Base-by-base conservation (phyloP, 164 flowering plant genomes). In the Magnolia sinica region DNA sequence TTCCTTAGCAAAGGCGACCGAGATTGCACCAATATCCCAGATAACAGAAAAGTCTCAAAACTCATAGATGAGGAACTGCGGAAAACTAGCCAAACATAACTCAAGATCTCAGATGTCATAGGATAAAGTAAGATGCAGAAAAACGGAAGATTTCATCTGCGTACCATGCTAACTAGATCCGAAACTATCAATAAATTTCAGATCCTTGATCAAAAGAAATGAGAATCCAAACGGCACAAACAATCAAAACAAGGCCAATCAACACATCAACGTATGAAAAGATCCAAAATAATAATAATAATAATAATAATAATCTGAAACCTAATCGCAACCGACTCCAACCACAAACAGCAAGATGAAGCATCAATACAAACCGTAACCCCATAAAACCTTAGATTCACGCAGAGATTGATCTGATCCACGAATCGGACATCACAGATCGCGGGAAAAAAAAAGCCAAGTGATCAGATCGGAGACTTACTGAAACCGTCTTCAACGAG, bases 401-500 rank as follows among this genome's bases (percentile, higher is more conserved):
- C 37, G 7, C 27, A 24, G 45, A 67, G 37, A 67, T 68, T 8
- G 71, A 68, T 68, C 71, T 7, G 5, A 68, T 24, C 61, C 71
- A 68, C n/a, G 0, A 14, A 31, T 27, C 7, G 1, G 18, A 31
- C 2, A 31, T 10, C 16, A 68, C 11, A 68, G 18, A 68, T 14
- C 1, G 50, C 13, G 11, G 2, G 61, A 4, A 7, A 10, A 55
- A 55, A 16, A 55, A 55, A 4, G 61, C 18, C 16, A 16, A 55
- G 18, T 2, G 61, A 55, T 55, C 61, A 10, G 61, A 16, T 55
- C 16, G 18, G 61, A 5, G 45, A 73, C 76, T 49, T 73, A 76
- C 82, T 76, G 82, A 80, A 80, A 37, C 82, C 82, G 50, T 80
- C 73, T 27, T 76, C 82, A 16, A 77, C 82, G 71, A 77, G 79